Conservation (phyloP, 768 basidiomycete species). For the Tylopilus plumbeoviolaceoides region DNA sequence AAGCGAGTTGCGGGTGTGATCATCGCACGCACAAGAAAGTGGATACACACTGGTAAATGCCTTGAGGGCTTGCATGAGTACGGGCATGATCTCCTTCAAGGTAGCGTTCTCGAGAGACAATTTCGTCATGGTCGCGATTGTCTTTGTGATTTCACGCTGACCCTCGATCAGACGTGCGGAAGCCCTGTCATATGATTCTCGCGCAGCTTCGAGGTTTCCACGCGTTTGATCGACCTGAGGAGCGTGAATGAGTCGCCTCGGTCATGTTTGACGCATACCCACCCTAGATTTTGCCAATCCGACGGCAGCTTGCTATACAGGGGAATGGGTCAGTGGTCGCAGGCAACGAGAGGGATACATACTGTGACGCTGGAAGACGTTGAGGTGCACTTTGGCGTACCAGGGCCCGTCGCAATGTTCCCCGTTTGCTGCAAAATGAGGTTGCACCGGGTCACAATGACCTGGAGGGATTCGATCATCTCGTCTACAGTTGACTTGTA, state of each 20-base stretch:
- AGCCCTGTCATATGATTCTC: conserved; percentile 12
- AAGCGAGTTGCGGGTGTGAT: too few relatives aligned
- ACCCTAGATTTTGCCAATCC: conserved; percentile 8
- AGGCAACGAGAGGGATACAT: neutral
- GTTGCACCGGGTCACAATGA: neutral
- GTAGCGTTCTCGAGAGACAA: conserved; percentile 18
- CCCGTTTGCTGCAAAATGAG: neutral
- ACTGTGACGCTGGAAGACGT: neutral
- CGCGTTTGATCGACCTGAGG: too few relatives aligned
- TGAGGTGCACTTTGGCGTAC: too few relatives aligned
- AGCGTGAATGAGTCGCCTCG: neutral
- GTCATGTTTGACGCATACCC: neutral
- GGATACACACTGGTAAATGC: too few relatives aligned
- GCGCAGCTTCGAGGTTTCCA: conserved; percentile 15
- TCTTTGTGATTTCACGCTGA: conserved; percentile 15
- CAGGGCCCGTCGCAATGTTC: conserved; percentile 9
- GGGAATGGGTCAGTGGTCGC: neutral
- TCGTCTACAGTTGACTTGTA: conserved; percentile 3
- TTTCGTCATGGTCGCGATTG: conserved; percentile 13
- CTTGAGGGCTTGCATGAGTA: conserved; percentile 15
- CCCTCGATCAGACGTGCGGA: conserved; percentile 13
- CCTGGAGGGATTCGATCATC: conserved; percentile 11
- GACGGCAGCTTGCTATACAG: conserved; percentile 7
- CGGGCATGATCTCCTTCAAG: conserved; percentile 14
- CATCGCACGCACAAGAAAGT: too few relatives aligned